Conservation (phyloP, 192 early-diverging fungal species). For the Geranomyces variabilis region DNA sequence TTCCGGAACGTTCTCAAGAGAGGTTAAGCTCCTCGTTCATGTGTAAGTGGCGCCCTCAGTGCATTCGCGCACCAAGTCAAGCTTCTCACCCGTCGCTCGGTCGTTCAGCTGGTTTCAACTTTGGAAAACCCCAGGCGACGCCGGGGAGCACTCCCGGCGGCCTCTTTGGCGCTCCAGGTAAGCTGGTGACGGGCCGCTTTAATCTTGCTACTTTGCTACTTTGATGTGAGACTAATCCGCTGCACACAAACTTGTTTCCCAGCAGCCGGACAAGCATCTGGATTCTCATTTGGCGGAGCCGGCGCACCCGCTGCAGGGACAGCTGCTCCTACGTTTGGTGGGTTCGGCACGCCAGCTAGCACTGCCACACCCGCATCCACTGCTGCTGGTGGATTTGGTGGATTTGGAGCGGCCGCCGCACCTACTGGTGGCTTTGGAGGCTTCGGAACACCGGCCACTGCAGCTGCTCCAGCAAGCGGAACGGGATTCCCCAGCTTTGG, state of each 20-base stretch:
- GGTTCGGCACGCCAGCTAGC: conserved; percentile 2
- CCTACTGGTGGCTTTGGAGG: not conserved
- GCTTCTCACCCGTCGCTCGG: too few relatives aligned
- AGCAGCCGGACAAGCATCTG: not conserved
- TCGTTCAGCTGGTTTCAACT: too few relatives aligned
- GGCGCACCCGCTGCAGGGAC: not conserved
- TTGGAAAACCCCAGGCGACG: too few relatives aligned
- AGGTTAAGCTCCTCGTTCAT: too few relatives aligned
- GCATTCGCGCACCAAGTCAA: too few relatives aligned
- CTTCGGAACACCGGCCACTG: not conserved
- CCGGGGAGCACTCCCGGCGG: too few relatives aligned
- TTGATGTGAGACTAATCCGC: too few relatives aligned
- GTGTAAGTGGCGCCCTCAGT: too few relatives aligned
- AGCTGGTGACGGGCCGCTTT: too few relatives aligned
- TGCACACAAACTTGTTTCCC: not conserved
- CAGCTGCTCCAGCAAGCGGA: not conserved
- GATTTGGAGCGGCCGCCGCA: not conserved
- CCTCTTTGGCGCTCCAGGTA: too few relatives aligned
- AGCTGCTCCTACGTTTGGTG: conserved; percentile 7
- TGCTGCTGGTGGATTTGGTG: not conserved
- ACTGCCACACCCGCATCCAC: not conserved
- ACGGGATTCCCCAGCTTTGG: not conserved
- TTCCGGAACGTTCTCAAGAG: too few relatives aligned
- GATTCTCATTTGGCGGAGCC: conserved; percentile 2
- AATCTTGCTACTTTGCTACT: too few relatives aligned